Evolutionary conservation across 2,329 filamentous ascomycete species (phyloP).

Genomic region (Exophiala oligosperma): DNA sequence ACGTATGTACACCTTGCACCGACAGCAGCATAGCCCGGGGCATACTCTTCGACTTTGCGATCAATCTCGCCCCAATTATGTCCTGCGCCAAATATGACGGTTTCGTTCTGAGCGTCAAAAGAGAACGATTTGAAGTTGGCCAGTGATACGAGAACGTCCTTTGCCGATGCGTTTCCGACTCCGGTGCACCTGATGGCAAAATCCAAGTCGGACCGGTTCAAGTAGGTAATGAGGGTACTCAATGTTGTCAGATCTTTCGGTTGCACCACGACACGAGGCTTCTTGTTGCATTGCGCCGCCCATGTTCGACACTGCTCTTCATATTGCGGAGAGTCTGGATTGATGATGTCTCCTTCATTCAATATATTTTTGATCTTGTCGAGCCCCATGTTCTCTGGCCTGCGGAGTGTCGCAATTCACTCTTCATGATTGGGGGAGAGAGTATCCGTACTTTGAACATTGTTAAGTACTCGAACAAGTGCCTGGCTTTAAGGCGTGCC

Average conservation of each 20-base stretch:
- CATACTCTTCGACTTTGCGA: constrained; percentile 35
- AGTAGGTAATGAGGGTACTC: constrained; percentile 33
- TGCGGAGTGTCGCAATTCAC: too few species aligned
- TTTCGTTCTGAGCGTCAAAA: constrained; percentile 35
- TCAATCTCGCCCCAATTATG: constrained; percentile 41
- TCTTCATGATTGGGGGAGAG: too few species aligned
- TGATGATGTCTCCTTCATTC: constrained; percentile 5
- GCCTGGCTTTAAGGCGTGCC: too few species aligned
- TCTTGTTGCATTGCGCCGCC: constrained; percentile 35
- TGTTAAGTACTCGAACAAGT: too few species aligned
- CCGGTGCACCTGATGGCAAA: constrained; percentile 41
- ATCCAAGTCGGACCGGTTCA: constrained; percentile 37
- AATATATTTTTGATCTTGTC: background rate
- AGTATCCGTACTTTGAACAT: too few species aligned
- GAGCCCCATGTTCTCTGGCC: background rate
- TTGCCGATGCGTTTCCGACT: constrained; percentile 38
- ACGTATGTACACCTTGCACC: constrained; percentile 40
- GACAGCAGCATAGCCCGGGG: constrained; percentile 37
- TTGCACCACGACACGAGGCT: constrained; percentile 37
- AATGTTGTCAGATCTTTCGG: constrained; percentile 34
- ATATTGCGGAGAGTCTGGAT: constrained; percentile 18
- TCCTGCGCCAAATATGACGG: constrained; percentile 38
- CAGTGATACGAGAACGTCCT: constrained; percentile 40
- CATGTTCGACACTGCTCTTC: constrained; percentile 31
- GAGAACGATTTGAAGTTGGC: constrained; percentile 39